Percentiles rank a stretch among this genome's conserved stretches.
These are phyloP conservation scores for Ceratocystiopsis minuta DNA, from an alignment of 2,329 filamentous ascomycete species.

Conservation along the genomic window DNA sequence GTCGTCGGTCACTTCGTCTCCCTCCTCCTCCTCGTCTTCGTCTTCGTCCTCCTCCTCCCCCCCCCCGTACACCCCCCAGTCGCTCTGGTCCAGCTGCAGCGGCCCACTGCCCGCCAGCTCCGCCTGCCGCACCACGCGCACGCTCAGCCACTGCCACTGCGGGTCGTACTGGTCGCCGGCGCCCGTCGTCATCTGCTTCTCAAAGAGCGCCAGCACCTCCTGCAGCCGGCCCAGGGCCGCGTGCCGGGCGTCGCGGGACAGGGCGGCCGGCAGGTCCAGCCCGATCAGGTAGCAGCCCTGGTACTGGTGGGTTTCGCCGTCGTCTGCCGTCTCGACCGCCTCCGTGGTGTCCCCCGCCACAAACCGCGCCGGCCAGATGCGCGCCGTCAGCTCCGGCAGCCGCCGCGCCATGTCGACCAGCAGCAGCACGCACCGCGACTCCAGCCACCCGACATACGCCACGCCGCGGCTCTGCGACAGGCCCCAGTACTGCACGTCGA, in stretches of 20 bases:
- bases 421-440: constrained; percentile 38
- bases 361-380: constrained; percentile 47
- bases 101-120: constrained; percentile 18
- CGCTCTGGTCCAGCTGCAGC: constrained; percentile 26
- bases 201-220: constrained; percentile 27
- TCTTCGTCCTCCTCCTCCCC: constrained; percentile 26
- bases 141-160: constrained; percentile 29
- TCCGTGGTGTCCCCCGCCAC: constrained; percentile 18
- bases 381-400: constrained; percentile 30
- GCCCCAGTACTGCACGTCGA: constrained; percentile 50
- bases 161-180: constrained; percentile 24
- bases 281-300: constrained; percentile 45
- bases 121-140: constrained; percentile 18
- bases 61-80: constrained; percentile 29
- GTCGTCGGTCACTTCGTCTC: constrained; percentile 15
- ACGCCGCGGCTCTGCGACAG: constrained; percentile 34
- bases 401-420: constrained; percentile 39
- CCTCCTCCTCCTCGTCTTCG: constrained; percentile 19
- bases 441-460: constrained; percentile 43
- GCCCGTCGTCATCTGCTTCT: constrained; percentile 22
- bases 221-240: constrained; percentile 25
- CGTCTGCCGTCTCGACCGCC: constrained; percentile 1
- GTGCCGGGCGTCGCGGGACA: constrained; percentile 23
- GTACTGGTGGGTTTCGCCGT: constrained; percentile 31
- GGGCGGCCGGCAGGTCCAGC: constrained; percentile 19